Evolutionary conservation across 768 basidiomycete species (phyloP), one percentile per base, ranked within the genome.

Genomic region (Suillus subaureus): DNA sequence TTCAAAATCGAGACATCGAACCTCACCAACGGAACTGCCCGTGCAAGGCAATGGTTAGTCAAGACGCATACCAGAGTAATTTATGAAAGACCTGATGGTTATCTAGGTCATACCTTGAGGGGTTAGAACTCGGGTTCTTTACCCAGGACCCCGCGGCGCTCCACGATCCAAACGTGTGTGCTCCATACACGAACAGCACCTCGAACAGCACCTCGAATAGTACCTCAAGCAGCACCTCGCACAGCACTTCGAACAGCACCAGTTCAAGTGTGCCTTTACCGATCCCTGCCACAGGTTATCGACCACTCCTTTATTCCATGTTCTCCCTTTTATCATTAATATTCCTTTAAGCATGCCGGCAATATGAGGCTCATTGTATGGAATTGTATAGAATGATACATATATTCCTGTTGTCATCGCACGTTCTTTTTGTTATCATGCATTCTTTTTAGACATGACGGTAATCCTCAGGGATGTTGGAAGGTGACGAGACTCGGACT

Each of bases 91-190:
- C 23, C 21, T 23, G 26, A 68, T 49, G 21, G 31, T 43, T 54
- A 12, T 21, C 31, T 67, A 91, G 91, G 91, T 90, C 90, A 2
- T 93, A 93, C 71, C 73, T 87, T 37, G 85, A 90, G 58, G 91
- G 85, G 21, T 72, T 90, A 13, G 64, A 77, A 23, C 74, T 79
- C 7, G 89, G 89, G 1, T 91, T 82, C 76, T 76, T 93, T 35
- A 92, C 89, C 0, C 64, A 79, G 64, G 86, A 91, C 71, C 89
- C 89, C 1, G 80, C 87, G 0, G 61, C 80, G 67, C 70, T 84
- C 35, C 69, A 86, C 66, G 78, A 91, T 71, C 80, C 85, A 0
- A 69, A 84, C 62, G 89, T 91, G 23, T 91, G 89, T 72, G 85
- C 74, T 43, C 78, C 81, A 0, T 90, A 84, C 70, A 54, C 47